Percentiles rank a stretch among this genome's conserved stretches.
Conservation (phyloP, 176 grass and related monocot species). For the Carex littledalei region DNA sequence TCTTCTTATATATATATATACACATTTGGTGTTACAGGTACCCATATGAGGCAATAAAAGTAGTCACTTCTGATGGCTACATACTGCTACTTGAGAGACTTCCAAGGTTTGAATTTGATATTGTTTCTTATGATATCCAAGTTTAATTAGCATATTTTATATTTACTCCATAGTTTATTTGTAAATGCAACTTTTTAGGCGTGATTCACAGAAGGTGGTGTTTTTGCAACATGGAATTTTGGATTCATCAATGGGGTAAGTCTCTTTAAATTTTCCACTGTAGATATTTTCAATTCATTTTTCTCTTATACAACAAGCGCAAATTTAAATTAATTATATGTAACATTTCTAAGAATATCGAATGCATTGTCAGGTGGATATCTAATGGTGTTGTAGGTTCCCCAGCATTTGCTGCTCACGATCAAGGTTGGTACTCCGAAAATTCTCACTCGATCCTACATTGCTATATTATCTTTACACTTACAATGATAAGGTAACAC, state of each 20-base stretch:
- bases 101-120: constrained; percentile 53
- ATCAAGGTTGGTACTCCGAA: constrained; percentile 66
- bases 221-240: constrained; percentile 90
- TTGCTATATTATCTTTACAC: neutral
- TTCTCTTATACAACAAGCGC: neutral
- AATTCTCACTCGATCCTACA: neutral
- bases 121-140: neutral
- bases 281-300: neutral
- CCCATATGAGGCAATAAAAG: constrained; percentile 85
- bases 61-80: constrained; percentile 97
- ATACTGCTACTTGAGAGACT: constrained; percentile 88
- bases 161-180: constrained; percentile 5
- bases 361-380: constrained; percentile 62
- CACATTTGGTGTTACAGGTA: constrained; percentile 44
- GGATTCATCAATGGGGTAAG: constrained; percentile 98
- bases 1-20: neutral
- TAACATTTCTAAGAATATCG: neutral
- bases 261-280: constrained; percentile 1
- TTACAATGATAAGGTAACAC: constrained; percentile 17
- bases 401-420: constrained; percentile 94
- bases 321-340: neutral
- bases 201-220: constrained; percentile 81
- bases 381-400: constrained; percentile 98
- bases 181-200: constrained; percentile 42
- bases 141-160: constrained; percentile 24